A percentile compares a stretch with the other conserved stretches of the same genome.
phyloP scores from a whole-genome alignment of 1,139 yeast species.

The Scheffersomyces parashehatae region DNA sequence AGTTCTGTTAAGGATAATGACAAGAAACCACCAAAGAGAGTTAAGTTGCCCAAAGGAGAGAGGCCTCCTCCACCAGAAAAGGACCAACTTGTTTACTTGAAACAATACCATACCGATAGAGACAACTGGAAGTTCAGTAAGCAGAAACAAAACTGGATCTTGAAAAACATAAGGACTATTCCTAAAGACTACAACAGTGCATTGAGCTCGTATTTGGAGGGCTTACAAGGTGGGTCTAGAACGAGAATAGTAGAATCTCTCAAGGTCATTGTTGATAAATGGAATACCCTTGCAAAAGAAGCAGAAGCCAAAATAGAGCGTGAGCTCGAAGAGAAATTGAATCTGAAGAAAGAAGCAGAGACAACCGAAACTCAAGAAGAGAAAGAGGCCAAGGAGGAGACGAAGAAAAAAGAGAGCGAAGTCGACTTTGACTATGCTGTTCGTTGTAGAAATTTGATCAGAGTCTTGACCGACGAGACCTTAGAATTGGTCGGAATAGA shows the following conservation, averaged over 20 bases:
- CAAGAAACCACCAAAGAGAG: constrained; percentile 71
- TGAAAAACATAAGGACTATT: constrained; percentile 62
- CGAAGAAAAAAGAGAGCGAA: constrained; percentile 8
- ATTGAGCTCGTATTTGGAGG: constrained; percentile 58
- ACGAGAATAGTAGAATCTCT: constrained; percentile 58
- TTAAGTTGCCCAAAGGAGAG: constrained; percentile 72
- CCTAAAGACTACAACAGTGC: constrained; percentile 59
- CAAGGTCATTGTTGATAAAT: constrained; percentile 44
- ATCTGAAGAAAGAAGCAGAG: constrained; percentile 12
- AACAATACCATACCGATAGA: constrained; percentile 61
- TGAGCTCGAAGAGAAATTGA: constrained; percentile 26
- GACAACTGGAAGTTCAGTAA: constrained; percentile 88
- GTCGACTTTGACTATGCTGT: constrained; percentile 40
- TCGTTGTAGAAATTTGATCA: constrained; percentile 43
- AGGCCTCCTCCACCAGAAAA: constrained; percentile 76
- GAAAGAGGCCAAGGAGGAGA: constrained; percentile 7
- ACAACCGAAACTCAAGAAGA: constrained; percentile 10
- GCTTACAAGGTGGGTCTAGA: constrained; percentile 74
- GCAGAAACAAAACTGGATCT: constrained; percentile 91
- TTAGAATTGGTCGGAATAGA: constrained; percentile 32
- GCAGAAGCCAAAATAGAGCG: constrained; percentile 41
- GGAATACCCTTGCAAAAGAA: constrained; percentile 55
- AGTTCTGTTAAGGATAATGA: constrained; percentile 14
- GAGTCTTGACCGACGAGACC: constrained; percentile 37
- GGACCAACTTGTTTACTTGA: constrained; percentile 77